Evolutionary conservation across 495 filamentous ascomycete genomes (phyloP), one percentile per base, ranked within the genome.

Genomic region (Rostrohypoxylon terebratum): DNA sequence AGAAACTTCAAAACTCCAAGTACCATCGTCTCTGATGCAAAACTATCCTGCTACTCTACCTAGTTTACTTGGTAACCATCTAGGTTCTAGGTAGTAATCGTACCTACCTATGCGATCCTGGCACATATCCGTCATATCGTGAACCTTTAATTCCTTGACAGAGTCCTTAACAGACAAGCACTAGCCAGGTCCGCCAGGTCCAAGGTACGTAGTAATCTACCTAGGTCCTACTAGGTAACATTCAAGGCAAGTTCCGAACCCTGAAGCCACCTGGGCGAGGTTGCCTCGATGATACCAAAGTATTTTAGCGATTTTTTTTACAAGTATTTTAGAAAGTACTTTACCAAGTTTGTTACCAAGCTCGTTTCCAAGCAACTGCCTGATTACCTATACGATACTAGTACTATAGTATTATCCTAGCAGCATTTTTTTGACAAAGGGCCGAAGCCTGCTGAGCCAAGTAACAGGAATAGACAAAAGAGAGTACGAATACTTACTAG

Each of bases 91-190:
- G 48, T 53, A n/a, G 38, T 42, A 42, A 42, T 28, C 28, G 48
- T 53, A 42, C 38, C 38, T 53, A 42, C 38, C 38, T 42, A 53
- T 53, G 48, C 48, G 16, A 53, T 31, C 48, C 23, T 53, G 21
- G 48, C 31, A 53, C 13, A 53, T 6, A 4, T 28, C 48, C 48
- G 5, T 31, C 48, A 3, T 13, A 8, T 5, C 13, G 5, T 31
- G 21, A 1, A 14, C 5, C n/a, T n/a, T n/a, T n/a, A n/a, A n/a
- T n/a, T n/a, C n/a, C n/a, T n/a, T n/a, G n/a, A n/a, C n/a, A n/a
- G n/a, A n/a, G n/a, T n/a, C n/a, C n/a, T 14, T 51, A 48, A 11
- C 9, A 11, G 8, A 18, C 20, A n/a, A n/a, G n/a, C 16, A 45
- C 42, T 9, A 25, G 38, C 13, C 38, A 42, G 38, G 16, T 50